Base-by-base conservation (phyloP, 2,329 filamentous ascomycete species). In the Botrytis pseudocinerea region DNA sequence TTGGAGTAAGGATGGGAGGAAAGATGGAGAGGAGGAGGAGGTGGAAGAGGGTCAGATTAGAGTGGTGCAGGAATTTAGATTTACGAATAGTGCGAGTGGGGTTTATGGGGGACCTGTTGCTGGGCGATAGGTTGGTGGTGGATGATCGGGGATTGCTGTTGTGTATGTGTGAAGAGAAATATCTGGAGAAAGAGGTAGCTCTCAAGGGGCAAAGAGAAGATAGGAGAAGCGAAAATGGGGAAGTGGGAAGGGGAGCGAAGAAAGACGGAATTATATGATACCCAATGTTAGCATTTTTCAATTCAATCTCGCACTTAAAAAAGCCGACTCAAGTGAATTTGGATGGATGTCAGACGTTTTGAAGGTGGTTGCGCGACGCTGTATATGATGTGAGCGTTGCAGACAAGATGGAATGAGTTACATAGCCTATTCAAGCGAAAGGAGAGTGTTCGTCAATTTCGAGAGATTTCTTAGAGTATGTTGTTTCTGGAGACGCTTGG, bases 21-120 rank as follows among this genome's bases (percentile, higher is more conserved):
- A n/a, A 18, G 12, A 9, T 20, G 28, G 12, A 6, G 62, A 59
- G 2, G 40, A 14, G 6, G 44, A 8, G n/a, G 35, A 38, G 35
- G 62, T 72, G 16, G 61, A 48, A 32, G 51, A 72, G 62, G 70
- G 70, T 6, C 40, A 44, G 22, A 71, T 71, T 59, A 60, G 63
- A 42, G 62, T 72, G 9, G 46, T 72, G 5, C 38, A 38, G 62
- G 70, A 72, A 48, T 72, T 72, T 40, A 60, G 48, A 38, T 68
- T 57, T 28, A 51, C 46, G 12, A 71, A 63, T 65, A n/a, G 25
- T 57, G 59, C 44, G n/a, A 25, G n/a, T 40, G 46, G 14, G 35
- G 25, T 16, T 54, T 54, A 40, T 66, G 32, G 32, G 46, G 64
- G 46, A 18, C 46, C 64, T 66, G 32, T 66, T 54, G 64, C 46